These are phyloP conservation scores for Echinochloa phyllopogon DNA, from an alignment of 176 grass and related monocot species.

Conservation along the genomic window DNA sequence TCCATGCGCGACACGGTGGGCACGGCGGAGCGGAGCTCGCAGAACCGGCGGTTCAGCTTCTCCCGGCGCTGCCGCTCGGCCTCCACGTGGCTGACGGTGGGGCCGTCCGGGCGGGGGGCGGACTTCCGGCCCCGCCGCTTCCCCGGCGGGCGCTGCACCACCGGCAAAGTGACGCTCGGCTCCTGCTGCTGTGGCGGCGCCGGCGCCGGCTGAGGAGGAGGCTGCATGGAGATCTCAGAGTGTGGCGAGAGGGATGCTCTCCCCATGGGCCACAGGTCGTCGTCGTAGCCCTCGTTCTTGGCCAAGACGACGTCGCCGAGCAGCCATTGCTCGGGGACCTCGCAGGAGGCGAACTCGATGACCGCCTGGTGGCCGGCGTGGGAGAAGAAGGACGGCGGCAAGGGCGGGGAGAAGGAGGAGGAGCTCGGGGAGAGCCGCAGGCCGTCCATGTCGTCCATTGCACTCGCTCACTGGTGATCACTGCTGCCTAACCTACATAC, in stretches of 20 bases:
- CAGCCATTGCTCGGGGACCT: conserved; percentile 59
- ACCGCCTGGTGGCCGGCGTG: conserved; percentile 13
- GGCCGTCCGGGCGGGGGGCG: conserved; percentile 21
- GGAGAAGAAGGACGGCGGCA: conserved; percentile 45
- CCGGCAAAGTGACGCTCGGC: not conserved
- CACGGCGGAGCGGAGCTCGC: conserved; percentile 71
- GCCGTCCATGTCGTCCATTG: conserved; percentile 41
- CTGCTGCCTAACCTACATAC: not conserved
- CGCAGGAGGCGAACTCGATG: conserved; percentile 55
- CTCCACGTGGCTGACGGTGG: conserved; percentile 67
- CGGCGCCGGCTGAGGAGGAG: not conserved
- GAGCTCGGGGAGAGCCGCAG: conserved; percentile 34
- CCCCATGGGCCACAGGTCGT: conserved; percentile 11
- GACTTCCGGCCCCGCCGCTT: conserved; percentile 56
- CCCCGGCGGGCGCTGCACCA: conserved; percentile 4
- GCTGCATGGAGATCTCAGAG: conserved; percentile 42
- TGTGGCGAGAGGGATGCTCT: conserved; percentile 29
- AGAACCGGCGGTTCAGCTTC: conserved; percentile 81
- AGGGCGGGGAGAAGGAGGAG: conserved; percentile 27
- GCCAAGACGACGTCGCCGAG: conserved; percentile 29
- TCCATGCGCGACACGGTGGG: conserved; percentile 89
- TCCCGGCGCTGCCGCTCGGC: conserved; percentile 81
- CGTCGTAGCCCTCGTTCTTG: conserved; percentile 39
- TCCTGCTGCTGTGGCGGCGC: not conserved
- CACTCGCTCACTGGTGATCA: not conserved